Evolutionary conservation across 2,329 filamentous ascomycete genomes (phyloP).

Genomic region (Chrysoporthe austroafricana): DNA sequence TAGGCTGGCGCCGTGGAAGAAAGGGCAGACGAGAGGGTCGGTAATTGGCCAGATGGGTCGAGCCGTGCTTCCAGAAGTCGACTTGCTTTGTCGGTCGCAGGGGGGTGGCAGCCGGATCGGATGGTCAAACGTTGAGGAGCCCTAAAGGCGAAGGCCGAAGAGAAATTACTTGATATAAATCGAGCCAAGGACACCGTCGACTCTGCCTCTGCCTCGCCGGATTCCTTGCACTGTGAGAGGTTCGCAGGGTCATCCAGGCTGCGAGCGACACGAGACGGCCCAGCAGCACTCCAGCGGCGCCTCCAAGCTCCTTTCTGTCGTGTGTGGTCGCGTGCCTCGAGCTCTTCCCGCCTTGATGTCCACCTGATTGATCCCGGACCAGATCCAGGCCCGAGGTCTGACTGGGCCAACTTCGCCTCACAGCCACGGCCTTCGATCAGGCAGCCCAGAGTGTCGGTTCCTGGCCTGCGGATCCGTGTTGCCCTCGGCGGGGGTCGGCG

Average conservation of each 20-base stretch:
- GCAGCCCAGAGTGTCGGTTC: not conserved
- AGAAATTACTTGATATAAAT: constrained; percentile 4
- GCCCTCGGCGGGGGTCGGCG: not conserved
- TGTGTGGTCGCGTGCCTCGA: constrained; percentile 1
- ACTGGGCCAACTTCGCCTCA: not conserved
- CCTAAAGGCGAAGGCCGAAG: constrained; percentile 4
- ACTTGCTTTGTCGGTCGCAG: constrained; percentile 5
- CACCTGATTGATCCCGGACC: not conserved
- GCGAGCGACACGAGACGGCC: not conserved
- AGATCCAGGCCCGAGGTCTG: too few species aligned
- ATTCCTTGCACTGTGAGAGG: not conserved
- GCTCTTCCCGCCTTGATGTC: not conserved
- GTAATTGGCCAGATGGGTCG: constrained; percentile 18
- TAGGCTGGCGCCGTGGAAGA: constrained; percentile 19
- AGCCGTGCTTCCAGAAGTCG: constrained; percentile 23
- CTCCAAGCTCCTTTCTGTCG: not conserved
- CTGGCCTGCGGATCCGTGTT: not conserved
- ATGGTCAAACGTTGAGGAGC: constrained; percentile 1
- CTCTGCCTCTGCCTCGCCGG: not conserved
- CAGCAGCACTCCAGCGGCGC: not conserved
- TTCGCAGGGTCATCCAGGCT: not conserved
- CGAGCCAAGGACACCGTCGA: not conserved
- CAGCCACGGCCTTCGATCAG: not conserved
- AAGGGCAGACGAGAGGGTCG: constrained; percentile 16
- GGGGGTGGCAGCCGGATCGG: constrained; percentile 13